Base-by-base conservation (phyloP, 495 filamentous ascomycete species). In the Aspergillus nidulans region DNA sequence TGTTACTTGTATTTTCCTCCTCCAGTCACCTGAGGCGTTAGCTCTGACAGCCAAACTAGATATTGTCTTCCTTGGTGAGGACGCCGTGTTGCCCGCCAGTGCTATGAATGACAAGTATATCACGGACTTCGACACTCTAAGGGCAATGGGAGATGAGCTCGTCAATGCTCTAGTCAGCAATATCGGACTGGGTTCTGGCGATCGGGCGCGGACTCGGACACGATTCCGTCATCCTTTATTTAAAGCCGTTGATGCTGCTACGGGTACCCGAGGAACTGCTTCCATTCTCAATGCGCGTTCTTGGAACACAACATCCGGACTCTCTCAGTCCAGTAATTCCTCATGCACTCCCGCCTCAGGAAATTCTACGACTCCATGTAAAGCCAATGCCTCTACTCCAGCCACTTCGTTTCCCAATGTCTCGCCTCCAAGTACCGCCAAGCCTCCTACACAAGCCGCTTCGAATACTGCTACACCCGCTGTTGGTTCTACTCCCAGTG, bases 61-160 rank as follows among this genome's bases (percentile, higher is more conserved):
- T 12, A 74, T 72, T 24, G 41, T 74, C 15, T 74, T 74, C 52
- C 68, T 63, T 23, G 71, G 69, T 19, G 38, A 55, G 0, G 49
- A 68, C 9, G 51, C 71, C 1, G 65, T 71, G 0, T 62, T 74
- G 18, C 63, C 69, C 1, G 55, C 51, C 39, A 63, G 58, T 13
- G 67, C 71, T 4, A 47, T 74, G 12, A 59, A 60, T 43, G 55
- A 64, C 12, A 66, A 71, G 55, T 74, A 71, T 26, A 56, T 74
- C 19, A 68, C 71, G 20, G 66, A 74, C 56, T 74, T 74, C 43
- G 64, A 34, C 26, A 63, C 60, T 3, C 53, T 74, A 5, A 65
- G 63, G 3, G 65, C 68, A 6, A 70, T 65, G 63, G 68, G 69
- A 3, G 67, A 72, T 39, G 61, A 54, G 16, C 52, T 70, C 8